These are phyloP conservation scores for Tetraselmis striata DNA, from an alignment of 139 green algal genomes.

Conservation along the genomic window DNA sequence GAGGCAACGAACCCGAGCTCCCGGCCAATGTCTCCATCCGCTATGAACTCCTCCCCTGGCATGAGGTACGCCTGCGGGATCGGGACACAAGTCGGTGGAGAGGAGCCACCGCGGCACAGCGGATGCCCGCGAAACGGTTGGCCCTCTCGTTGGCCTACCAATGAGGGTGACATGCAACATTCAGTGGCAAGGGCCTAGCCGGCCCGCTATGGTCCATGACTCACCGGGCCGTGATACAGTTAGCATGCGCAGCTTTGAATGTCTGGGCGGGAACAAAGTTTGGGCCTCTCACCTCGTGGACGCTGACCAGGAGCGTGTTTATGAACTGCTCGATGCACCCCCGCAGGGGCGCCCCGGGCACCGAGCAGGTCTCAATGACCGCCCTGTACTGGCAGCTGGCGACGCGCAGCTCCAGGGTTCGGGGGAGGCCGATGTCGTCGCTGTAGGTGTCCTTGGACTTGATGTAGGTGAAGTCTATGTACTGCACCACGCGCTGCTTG, in stretches of 20 bases:
- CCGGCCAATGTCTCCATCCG: conserved; percentile 23
- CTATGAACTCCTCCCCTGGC: conserved; percentile 24
- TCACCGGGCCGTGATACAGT: too few relatives aligned
- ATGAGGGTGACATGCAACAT: too few relatives aligned
- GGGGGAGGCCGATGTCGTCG: conserved; percentile 4
- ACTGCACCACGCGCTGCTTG: conserved; percentile 10
- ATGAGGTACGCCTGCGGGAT: conserved; percentile 39
- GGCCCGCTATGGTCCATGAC: too few relatives aligned
- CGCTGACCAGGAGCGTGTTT: conserved; percentile 19
- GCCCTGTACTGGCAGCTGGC: conserved; percentile 25
- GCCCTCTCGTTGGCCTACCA: too few relatives aligned
- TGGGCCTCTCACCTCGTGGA: too few relatives aligned
- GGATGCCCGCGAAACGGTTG: too few relatives aligned
- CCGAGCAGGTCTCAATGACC: conserved; percentile 18
- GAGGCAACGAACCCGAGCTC: conserved; percentile 25
- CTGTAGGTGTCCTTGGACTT: conserved; percentile 24
- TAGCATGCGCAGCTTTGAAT: too few relatives aligned
- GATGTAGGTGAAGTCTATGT: conserved; percentile 34
- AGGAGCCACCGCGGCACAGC: too few relatives aligned
- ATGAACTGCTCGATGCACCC: conserved; percentile 33
- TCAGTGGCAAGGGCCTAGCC: too few relatives aligned
- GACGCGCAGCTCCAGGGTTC: conserved; percentile 20
- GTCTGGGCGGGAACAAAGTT: too few relatives aligned
- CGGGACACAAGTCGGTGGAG: too few relatives aligned
- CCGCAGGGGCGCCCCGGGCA: conserved; percentile 13